phyloP scores from a whole-genome alignment of 2,329 filamentous ascomycete species.

The Knufia fluminis region DNA sequence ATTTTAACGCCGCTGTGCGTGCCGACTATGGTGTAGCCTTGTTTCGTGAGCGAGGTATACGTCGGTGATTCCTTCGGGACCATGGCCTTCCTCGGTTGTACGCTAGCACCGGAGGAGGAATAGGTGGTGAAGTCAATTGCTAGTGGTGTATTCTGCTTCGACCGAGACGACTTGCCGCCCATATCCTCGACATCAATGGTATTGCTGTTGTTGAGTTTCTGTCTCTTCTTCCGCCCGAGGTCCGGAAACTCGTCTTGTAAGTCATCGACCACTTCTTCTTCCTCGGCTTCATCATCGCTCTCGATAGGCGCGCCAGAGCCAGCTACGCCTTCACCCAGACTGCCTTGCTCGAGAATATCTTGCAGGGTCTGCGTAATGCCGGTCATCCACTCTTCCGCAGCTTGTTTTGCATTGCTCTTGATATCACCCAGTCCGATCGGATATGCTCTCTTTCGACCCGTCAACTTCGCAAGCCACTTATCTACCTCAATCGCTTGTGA shows the following conservation, averaged over 20 bases:
- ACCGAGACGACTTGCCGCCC: slow-evolving; percentile 25
- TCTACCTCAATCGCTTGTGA: slow-evolving; percentile 85
- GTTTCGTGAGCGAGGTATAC: slow-evolving; percentile 80
- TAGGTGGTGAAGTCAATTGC: slow-evolving; percentile 71
- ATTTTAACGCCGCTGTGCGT: slow-evolving; percentile 96
- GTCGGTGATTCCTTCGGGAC: slow-evolving; percentile 85
- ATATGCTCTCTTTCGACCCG: slow-evolving; percentile 73
- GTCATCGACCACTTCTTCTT: slow-evolving; percentile 56
- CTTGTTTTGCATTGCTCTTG: slow-evolving; percentile 58
- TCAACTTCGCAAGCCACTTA: slow-evolving; percentile 95
- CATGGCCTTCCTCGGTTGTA: slow-evolving; percentile 67
- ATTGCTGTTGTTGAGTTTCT: slow-evolving; percentile 30
- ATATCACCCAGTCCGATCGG: slow-evolving; percentile 82
- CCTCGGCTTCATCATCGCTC: slow-evolving; percentile 79
- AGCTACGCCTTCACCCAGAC: slow-evolving; percentile 56
- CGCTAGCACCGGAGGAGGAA: slow-evolving; percentile 37
- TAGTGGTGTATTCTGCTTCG: slow-evolving; percentile 39
- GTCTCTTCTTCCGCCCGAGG: slow-evolving; percentile 34
- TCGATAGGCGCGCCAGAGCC: slow-evolving; percentile 78
- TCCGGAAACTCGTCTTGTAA: slow-evolving; percentile 40
- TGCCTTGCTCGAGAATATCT: slow-evolving; percentile 45
- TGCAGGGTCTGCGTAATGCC: slow-evolving; percentile 65
- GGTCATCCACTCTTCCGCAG: slow-evolving; percentile 66
- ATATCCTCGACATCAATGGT: slow-evolving; percentile 82
- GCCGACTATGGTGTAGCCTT: slow-evolving; percentile 91